Conservation (phyloP, 768 basidiomycete genomes). For the Xerocomus brunneocitrinus region DNA sequence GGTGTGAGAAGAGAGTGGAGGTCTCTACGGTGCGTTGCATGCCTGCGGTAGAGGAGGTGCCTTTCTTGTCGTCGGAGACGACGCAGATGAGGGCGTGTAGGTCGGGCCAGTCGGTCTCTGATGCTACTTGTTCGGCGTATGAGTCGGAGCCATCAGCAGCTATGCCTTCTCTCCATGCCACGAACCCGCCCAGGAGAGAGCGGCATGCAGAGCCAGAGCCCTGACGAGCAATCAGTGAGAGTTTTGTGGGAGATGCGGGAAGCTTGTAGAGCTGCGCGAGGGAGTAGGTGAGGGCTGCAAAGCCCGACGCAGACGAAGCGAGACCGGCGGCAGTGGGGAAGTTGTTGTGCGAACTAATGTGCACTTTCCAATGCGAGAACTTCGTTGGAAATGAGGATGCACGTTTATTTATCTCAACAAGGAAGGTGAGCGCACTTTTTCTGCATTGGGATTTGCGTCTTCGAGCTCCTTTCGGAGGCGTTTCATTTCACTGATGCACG, state of each 20-base stretch:
- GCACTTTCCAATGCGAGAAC: conserved; percentile 51
- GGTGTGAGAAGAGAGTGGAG: conserved; percentile 79
- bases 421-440: conserved; percentile 47
- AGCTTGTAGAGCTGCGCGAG: conserved; percentile 84
- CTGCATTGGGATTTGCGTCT: conserved; percentile 55
- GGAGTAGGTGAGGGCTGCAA: conserved; percentile 90
- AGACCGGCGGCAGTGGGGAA: conserved; percentile 99
- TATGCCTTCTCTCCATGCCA: conserved; percentile 75
- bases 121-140: conserved; percentile 81
- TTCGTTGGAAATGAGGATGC: conserved; percentile 1
- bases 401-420: background rate
- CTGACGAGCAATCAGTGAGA: conserved; percentile 93
- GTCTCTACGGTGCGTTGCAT: conserved; percentile 99
- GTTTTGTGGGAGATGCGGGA: conserved; percentile 68
- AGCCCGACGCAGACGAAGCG: conserved; percentile 95
- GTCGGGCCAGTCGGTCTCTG: conserved; percentile 86
- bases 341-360: conserved; percentile 95
- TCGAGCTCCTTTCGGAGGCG: conserved; percentile 71
- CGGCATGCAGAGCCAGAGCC: conserved; percentile 98
- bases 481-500: conserved; percentile 87
- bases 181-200: conserved; percentile 95
- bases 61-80: conserved; percentile 94
- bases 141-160: conserved; percentile 74
- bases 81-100: conserved; percentile 97
- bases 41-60: conserved; percentile 88